Base-by-base conservation (phyloP, 2,329 filamentous ascomycete species). In the Colletotrichum spaethianum region DNA sequence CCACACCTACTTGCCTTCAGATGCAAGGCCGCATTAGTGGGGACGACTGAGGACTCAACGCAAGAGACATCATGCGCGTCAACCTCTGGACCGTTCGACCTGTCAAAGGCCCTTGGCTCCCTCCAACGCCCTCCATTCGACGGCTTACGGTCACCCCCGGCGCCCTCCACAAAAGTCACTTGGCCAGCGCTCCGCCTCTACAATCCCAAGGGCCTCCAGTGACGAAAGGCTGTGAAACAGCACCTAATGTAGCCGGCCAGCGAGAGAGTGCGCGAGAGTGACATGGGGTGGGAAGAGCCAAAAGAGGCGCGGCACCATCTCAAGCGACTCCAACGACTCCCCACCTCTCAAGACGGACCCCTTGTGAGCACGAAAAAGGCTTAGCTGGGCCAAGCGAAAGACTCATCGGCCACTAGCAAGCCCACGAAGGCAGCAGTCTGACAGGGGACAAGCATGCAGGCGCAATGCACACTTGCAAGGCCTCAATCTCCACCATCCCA, bases 401-500 rank as follows among this genome's bases (percentile, higher is more conserved):
- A 72, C 70, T 72, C 70, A 72, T 61, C 70, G 59, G 60, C 59
- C 65, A 64, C 59, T 60, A 46, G 23, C 60, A 48, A 36, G 31
- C 9, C 23, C 23, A n/a, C 31, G 46, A 56, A 72, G 70, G 70
- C 70, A 72, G 70, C 67, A 63, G 59, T 40, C 44, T 55, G 59
- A 59, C 70, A 72, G 69, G 69, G 64, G 36, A 42, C 14, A 40
- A 50, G 50, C 40, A 57, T 9, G 31, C 28, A 70, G 46, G 55
- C 46, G 62, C 48, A 55, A 42, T 50, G 28, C 62, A 70, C 33
- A 44, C 67, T 64, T 60, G 50, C 67, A 59, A 67, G 56, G 64
- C 50, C 52, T 69, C 52, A 63, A 52, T 72, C 64, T 69, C 69
- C 69, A 68, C 69, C 57, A 72, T 53, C 14, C 53, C 52, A 52